A percentile compares a stretch with the other conserved stretches of the same genome.
These are phyloP conservation scores for Boletus pseudo-olivaceus DNA, from an alignment of 768 basidiomycete species.

Conservation along the genomic window DNA sequence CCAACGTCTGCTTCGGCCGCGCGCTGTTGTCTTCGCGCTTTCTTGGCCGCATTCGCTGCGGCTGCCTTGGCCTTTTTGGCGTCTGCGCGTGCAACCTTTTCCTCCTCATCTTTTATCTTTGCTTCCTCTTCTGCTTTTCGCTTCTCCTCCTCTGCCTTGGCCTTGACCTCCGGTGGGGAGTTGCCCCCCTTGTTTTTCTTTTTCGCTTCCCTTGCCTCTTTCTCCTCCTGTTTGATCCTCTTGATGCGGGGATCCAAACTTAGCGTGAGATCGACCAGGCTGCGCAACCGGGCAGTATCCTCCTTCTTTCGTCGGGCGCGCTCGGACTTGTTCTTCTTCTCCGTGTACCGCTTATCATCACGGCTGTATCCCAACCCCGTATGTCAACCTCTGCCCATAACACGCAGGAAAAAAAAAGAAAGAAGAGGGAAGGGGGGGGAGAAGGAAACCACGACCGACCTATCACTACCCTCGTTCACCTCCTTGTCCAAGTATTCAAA, in stretches of 20 bases:
- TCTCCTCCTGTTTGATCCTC: conserved; percentile 94
- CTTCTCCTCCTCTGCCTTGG: conserved; percentile 53
- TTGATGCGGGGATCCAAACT: conserved; percentile 92
- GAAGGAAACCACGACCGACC: conserved; percentile 43
- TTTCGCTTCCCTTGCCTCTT: conserved; percentile 90
- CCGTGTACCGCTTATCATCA: conserved; percentile 97
- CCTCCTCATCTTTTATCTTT: conserved; percentile 78
- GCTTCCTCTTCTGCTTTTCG: conserved; percentile 67
- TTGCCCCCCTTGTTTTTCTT: conserved; percentile 54
- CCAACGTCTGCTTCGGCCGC: conserved; percentile 38
- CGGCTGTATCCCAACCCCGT: conserved; percentile 49
- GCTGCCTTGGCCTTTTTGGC: conserved; percentile 84
- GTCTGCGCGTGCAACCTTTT: conserved; percentile 68
- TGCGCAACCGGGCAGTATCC: conserved; percentile 85
- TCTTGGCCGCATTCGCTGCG: conserved; percentile 88
- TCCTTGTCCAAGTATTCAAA: conserved; percentile 99
- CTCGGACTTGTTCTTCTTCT: conserved; percentile 99
- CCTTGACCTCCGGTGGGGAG: conserved; percentile 46
- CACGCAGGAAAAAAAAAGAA: not conserved
- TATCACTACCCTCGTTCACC: conserved; percentile 95
- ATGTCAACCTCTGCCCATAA: conserved; percentile 9
- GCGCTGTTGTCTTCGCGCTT: conserved; percentile 68
- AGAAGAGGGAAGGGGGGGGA: no score
- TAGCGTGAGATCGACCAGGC: conserved; percentile 83
- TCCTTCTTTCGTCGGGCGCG: conserved; percentile 96